Percentiles rank a stretch among this genome's conserved stretches.
phyloP scores from a whole-genome alignment of 495 filamentous ascomycete genomes.

The Margaritispora aquatica region DNA sequence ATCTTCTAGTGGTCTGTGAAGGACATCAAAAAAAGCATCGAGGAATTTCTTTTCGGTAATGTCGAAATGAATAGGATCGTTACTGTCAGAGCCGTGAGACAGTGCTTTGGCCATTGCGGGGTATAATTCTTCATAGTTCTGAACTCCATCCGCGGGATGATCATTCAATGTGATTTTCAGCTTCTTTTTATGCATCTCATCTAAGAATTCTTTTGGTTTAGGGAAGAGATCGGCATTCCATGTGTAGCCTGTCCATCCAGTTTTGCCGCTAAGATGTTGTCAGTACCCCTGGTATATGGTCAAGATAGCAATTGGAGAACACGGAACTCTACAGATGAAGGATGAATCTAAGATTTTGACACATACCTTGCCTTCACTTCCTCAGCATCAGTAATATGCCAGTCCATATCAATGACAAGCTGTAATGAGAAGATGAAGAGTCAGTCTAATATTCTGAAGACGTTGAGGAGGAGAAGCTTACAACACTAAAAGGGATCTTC shows the following conservation, averaged over 20 bases:
- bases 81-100: slow-evolving; percentile 34
- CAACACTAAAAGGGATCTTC: slow-evolving; percentile 50
- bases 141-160: slow-evolving; percentile 49
- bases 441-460: no score
- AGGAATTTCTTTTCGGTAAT: slow-evolving; percentile 42
- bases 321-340: no score
- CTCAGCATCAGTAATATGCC: slow-evolving; percentile 44
- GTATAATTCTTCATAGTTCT: slow-evolving; percentile 46
- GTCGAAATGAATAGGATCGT: slow-evolving; percentile 48
- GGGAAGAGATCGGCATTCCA: slow-evolving; percentile 53
- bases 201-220: slow-evolving; percentile 37
- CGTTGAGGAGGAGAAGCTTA: no score
- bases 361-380: no score
- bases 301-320: no score
- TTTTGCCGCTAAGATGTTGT: no score
- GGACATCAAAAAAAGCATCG: slow-evolving; percentile 51
- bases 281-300: no score
- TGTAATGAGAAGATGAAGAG: no score
- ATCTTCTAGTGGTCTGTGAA: slow-evolving; percentile 43
- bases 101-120: slow-evolving; percentile 41
- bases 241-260: slow-evolving; percentile 55
- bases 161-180: slow-evolving; percentile 48
- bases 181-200: slow-evolving; percentile 35
- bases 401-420: slow-evolving; percentile 58
- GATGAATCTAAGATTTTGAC: no score